Percentiles rank a stretch among this genome's conserved stretches.
Evolutionary conservation across 2,329 filamentous ascomycete genomes (phyloP).

Genomic region (Metarhizium robertsii): DNA sequence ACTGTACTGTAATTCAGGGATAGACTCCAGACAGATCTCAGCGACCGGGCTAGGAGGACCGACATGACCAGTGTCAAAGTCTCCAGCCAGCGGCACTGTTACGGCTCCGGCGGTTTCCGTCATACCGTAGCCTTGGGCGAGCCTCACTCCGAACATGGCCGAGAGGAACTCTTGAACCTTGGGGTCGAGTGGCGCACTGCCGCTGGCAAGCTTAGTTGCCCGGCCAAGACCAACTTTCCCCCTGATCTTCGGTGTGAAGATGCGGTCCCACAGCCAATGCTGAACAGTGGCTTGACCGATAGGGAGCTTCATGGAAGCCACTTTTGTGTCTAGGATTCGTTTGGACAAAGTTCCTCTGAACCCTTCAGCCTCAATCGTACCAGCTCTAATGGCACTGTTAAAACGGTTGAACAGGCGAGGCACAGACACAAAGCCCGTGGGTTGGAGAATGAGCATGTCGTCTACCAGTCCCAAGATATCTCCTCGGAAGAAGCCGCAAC

Average conservation of each 20-base stretch:
- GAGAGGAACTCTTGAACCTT: conserved; percentile 81
- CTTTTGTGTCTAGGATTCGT: conserved; percentile 70
- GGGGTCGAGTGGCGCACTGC: conserved; percentile 84
- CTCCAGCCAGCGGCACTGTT: conserved; percentile 57
- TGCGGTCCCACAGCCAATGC: conserved; percentile 70
- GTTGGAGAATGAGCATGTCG: conserved; percentile 78
- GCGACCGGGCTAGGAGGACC: conserved; percentile 58
- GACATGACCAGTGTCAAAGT: conserved; percentile 72
- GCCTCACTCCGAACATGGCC: conserved; percentile 66
- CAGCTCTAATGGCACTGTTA: conserved; percentile 67
- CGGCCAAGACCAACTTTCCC: conserved; percentile 71
- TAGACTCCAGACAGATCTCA: conserved; percentile 75
- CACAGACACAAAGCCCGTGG: conserved; percentile 80
- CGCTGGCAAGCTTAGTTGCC: conserved; percentile 65
- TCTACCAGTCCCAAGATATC: conserved; percentile 80
- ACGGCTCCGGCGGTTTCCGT: conserved; percentile 85
- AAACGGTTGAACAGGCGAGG: conserved; percentile 89
- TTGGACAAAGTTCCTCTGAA: conserved; percentile 72
- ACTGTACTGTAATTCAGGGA: conserved; percentile 89
- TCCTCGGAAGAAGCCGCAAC: conserved; percentile 89
- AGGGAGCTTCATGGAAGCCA: conserved; percentile 64
- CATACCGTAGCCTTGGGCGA: conserved; percentile 84
- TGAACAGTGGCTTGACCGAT: conserved; percentile 64
- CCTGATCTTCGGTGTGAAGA: conserved; percentile 84
- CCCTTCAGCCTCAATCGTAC: conserved; percentile 70